A percentile compares a stretch with the other conserved stretches of the same genome.
Evolutionary conservation across 441 rosid species (phyloP).

Genomic region (Eruca vesicaria): DNA sequence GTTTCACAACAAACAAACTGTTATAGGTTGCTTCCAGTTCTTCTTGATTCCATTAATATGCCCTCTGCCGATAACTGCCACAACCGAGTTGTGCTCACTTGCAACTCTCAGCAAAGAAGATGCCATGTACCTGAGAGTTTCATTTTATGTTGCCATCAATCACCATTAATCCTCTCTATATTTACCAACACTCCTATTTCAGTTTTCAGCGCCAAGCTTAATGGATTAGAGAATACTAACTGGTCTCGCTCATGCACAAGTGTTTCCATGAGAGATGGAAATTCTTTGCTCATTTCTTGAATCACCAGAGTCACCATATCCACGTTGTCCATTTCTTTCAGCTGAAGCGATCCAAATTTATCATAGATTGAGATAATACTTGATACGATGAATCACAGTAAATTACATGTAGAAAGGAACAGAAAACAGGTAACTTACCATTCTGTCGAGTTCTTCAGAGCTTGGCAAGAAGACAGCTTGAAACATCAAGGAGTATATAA

Average conservation of each 20-base stretch:
- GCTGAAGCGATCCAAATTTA: slow-evolving; percentile 71
- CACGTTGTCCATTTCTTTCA: slow-evolving; percentile 84
- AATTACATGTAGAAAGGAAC: neutral
- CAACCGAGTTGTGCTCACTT: slow-evolving; percentile 68
- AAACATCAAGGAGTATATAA: slow-evolving; percentile 65
- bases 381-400: neutral
- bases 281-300: slow-evolving; percentile 96
- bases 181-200: neutral
- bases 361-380: slow-evolving; percentile 54
- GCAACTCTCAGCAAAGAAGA: slow-evolving; percentile 57
- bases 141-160: neutral
- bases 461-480: slow-evolving; percentile 87
- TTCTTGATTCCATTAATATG: slow-evolving; percentile 80
- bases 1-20: slow-evolving; percentile 38
- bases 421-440: too few relatives aligned
- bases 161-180: neutral
- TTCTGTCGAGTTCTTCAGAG: slow-evolving; percentile 79
- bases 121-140: slow-evolving; percentile 73
- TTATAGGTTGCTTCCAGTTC: slow-evolving; percentile 76
- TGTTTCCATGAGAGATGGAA: slow-evolving; percentile 89
- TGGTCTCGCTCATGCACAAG: slow-evolving; percentile 94
- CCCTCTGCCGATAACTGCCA: slow-evolving; percentile 91
- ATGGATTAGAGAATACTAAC: slow-evolving; percentile 78
- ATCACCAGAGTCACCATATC: slow-evolving; percentile 89
- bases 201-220: slow-evolving; percentile 21